phyloP scores from a whole-genome alignment of 1,284 basidiomycete species.

The Singerocomus inundabilis region DNA sequence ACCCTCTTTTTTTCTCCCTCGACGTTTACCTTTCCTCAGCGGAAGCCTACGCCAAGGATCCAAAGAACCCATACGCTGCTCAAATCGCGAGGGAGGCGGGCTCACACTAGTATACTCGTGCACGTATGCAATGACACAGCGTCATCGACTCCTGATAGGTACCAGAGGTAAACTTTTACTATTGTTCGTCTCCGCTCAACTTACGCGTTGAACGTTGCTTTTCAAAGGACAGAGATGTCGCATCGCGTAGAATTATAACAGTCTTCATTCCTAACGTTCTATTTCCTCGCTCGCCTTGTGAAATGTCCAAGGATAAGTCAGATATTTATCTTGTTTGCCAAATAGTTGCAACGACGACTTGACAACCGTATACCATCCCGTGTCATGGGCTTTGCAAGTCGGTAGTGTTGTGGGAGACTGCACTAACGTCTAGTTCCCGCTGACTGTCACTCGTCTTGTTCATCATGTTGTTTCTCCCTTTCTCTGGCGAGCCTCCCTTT shows the following conservation, averaged over 20 bases:
- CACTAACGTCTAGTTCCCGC: not conserved
- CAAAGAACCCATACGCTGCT: slow-evolving; percentile 77
- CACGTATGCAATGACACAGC: not conserved
- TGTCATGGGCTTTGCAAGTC: not conserved
- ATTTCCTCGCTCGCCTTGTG: not conserved
- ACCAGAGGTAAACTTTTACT: slow-evolving; percentile 6
- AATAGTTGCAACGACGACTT: not conserved
- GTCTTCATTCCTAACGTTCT: slow-evolving; percentile 7
- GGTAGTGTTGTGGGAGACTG: not conserved
- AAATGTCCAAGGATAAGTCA: not conserved
- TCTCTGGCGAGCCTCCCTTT: slow-evolving; percentile 30
- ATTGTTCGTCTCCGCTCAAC: not conserved
- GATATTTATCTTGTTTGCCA: not conserved
- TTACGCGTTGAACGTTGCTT: not conserved
- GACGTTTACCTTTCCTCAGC: slow-evolving; percentile 40
- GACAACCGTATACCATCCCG: not conserved
- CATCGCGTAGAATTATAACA: slow-evolving; percentile 20
- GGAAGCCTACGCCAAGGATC: slow-evolving; percentile 64
- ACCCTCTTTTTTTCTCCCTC: not conserved
- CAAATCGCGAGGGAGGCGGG: slow-evolving; percentile 55
- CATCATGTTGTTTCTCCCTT: slow-evolving; percentile 7
- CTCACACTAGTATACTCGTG: slow-evolving; percentile 25
- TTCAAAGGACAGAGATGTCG: slow-evolving; percentile 14
- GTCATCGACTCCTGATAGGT: not conserved
- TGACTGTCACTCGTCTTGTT: not conserved